Evolutionary conservation across 1,139 yeast genomes (phyloP), one percentile per base, ranked within the genome.

Genomic region (Debaryomyces nepalensis): DNA sequence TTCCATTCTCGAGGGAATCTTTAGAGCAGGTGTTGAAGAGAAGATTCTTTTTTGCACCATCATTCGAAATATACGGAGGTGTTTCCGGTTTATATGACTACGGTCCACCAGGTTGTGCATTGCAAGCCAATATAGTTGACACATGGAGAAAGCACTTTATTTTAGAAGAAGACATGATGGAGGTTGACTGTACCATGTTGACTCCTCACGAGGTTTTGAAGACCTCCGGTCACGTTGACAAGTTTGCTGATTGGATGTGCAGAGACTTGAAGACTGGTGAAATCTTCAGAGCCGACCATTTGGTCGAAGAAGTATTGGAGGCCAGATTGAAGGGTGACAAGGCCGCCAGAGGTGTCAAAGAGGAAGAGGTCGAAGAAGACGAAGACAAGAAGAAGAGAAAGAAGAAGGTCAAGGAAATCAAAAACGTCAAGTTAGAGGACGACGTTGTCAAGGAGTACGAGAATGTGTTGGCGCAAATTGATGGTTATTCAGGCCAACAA

Each of bases 231-330:
- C 99, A 95, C 67, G 99, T 95, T 50, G 99, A 93, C 66, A 93
- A 95, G 76, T 95, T 95, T 64, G 88, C 97, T 50, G 99, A 95
- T 68, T 95, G 97, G 97, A 93, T 95, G 99, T 90, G 97, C 69
- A 85, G 87, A 63, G 99, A 95, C 68, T 75, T 82, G 61, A 87
- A 88, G 63, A 87, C 97, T 37, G 99, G 99, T 52, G 99, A 95
- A 71, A 95, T 95, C 57, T 95, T 95, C 77, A 82, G 99, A 71
- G 98, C 98, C 40, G 99, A 95, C 66, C 99, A 95, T 66, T 75
- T 95, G 61, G 96, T 95, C 42, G 99, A 95, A 73, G 99, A 93
- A 72, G 99, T 95, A 7, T 75, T 95, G 57, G 99, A 93, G 73
- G 79, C 95, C 43, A 83, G 99, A 66, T 79, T 95, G 66, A 91